A percentile compares a stretch with the other conserved stretches of the same genome.
Evolutionary conservation across 2,329 filamentous ascomycete genomes (phyloP).

Genomic region (Botryotinia narcissicola): DNA sequence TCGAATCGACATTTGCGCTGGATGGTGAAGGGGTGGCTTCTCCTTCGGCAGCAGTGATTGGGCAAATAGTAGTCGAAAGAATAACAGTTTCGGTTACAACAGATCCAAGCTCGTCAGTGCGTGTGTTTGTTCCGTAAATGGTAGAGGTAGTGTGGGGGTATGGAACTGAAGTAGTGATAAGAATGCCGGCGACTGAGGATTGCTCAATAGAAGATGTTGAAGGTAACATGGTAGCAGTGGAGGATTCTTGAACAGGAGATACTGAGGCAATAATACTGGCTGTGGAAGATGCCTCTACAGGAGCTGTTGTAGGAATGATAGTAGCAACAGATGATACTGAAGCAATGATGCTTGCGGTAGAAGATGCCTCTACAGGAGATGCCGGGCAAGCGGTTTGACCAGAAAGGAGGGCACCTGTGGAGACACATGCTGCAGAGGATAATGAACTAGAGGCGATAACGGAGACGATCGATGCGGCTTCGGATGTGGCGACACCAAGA

Average conservation of each 20-base stretch:
- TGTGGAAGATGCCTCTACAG: background rate
- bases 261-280: background rate
- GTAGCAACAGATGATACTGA: background rate
- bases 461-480: background rate
- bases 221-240: background rate
- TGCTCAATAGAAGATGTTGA: background rate
- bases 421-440: background rate
- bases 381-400: background rate
- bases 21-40: background rate
- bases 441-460: constrained; percentile 2
- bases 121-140: constrained; percentile 11
- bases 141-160: constrained; percentile 1
- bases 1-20: background rate
- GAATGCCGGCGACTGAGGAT: background rate
- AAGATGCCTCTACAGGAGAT: background rate
- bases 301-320: background rate
- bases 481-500: background rate
- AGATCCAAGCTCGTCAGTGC: constrained; percentile 14
- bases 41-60: constrained; percentile 5
- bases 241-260: background rate
- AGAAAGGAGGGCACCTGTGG: constrained; percentile 8
- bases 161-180: background rate
- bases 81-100: constrained; percentile 17
- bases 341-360: background rate
- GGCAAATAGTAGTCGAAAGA: constrained; percentile 16